phyloP scores from a whole-genome alignment of 1,284 basidiomycete species.

The Phellinidium pouzarii region DNA sequence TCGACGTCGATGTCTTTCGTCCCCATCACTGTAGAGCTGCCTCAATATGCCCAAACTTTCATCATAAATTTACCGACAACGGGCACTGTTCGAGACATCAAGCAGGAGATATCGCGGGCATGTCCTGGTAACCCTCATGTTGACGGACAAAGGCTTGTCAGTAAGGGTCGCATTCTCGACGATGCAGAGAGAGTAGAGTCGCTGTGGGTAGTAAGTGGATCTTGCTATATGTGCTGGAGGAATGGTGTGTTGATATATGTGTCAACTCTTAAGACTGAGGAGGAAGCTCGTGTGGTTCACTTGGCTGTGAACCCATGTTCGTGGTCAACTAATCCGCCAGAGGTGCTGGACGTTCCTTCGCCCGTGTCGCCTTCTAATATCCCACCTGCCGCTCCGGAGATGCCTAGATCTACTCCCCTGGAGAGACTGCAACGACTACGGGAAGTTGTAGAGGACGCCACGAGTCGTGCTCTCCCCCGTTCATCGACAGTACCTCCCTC shows the following conservation, averaged over 20 bases:
- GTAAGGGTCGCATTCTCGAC: conserved; percentile 58
- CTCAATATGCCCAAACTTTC: conserved; percentile 65
- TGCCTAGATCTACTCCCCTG: not conserved
- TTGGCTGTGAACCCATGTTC: conserved; percentile 70
- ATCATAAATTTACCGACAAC: conserved; percentile 41
- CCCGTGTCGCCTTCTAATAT: not conserved
- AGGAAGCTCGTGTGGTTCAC: conserved; percentile 58
- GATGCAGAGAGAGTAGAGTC: conserved; percentile 60
- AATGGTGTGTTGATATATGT: conserved; percentile 10
- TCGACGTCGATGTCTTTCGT: conserved; percentile 33
- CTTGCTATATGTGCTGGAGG: not conserved
- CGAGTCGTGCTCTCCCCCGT: not conserved
- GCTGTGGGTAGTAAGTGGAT: conserved; percentile 57
- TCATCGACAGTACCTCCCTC: not conserved
- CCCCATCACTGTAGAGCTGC: conserved; percentile 62
- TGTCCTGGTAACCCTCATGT: conserved; percentile 62
- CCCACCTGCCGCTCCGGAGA: not conserved
- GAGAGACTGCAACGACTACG: not conserved
- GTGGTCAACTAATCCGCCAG: conserved; percentile 52
- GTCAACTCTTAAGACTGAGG: conserved; percentile 40
- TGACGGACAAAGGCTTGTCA: conserved; percentile 68
- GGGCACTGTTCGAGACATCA: conserved; percentile 55
- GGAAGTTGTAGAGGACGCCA: not conserved
- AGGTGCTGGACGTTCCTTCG: conserved; percentile 20
- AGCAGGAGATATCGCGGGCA: conserved; percentile 51